A percentile compares a stretch with the other conserved stretches of the same genome.
These are phyloP conservation scores for Tolypocladium pustulatum DNA, from an alignment of 2,329 filamentous ascomycete species.

Conservation along the genomic window DNA sequence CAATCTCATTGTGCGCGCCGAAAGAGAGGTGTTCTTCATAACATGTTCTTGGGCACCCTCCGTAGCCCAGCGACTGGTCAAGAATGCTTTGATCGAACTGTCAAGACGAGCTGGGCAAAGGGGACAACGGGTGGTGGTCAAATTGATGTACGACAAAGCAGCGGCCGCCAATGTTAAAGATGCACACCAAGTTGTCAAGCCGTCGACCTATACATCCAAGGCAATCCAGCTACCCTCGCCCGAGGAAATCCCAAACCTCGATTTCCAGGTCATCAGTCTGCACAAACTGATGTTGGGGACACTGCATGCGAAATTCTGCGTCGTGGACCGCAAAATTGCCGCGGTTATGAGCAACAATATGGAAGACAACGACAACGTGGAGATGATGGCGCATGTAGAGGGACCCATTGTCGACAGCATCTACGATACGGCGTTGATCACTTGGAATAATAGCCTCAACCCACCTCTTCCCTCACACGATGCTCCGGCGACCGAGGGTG, in stretches of 20 bases:
- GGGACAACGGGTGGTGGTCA: constrained; percentile 51
- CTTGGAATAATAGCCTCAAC: constrained; percentile 52
- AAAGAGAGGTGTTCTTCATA: constrained; percentile 61
- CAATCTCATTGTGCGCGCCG: constrained; percentile 63
- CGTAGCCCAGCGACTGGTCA: constrained; percentile 55
- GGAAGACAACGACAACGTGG: constrained; percentile 66
- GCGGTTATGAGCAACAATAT: constrained; percentile 72
- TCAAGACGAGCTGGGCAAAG: constrained; percentile 51
- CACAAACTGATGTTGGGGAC: constrained; percentile 63
- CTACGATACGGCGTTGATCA: constrained; percentile 64
- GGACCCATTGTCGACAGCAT: constrained; percentile 66
- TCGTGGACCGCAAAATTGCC: constrained; percentile 62
- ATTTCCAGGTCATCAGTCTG: constrained; percentile 63
- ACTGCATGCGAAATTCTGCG: constrained; percentile 68
- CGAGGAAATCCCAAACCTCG: constrained; percentile 59
- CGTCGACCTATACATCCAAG: constrained; percentile 45
- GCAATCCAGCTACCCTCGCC: constrained; percentile 50
- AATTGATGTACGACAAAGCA: constrained; percentile 67
- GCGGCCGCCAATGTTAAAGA: constrained; percentile 52
- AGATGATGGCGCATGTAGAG: constrained; percentile 71
- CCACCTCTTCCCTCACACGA: constrained; percentile 6
- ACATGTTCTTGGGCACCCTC: constrained; percentile 71
- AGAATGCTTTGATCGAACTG: constrained; percentile 58
- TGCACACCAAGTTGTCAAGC: constrained; percentile 51
- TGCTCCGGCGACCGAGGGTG: background rate